Evolutionary conservation across 441 rosid species (phyloP).

Genomic region (Francoa sonchifolia): DNA sequence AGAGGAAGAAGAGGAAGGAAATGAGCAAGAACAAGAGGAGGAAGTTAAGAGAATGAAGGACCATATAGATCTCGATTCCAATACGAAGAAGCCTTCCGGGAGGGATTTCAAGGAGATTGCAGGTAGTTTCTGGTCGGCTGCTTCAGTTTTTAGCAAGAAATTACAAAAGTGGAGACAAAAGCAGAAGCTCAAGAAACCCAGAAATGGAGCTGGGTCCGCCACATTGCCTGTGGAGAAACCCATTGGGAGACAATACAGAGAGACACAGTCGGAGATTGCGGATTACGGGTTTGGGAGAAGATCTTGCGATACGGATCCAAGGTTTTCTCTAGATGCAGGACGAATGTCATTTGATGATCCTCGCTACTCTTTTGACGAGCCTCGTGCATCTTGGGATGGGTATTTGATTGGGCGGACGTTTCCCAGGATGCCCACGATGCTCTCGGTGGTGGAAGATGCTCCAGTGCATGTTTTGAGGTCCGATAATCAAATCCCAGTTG

Average conservation of each 20-base stretch:
- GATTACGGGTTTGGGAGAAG: slow-evolving; percentile 95
- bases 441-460: slow-evolving; percentile 83
- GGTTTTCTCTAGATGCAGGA: slow-evolving; percentile 86
- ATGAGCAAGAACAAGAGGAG: slow-evolving; percentile 31
- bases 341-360: slow-evolving; percentile 79
- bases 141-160: slow-evolving; percentile 91
- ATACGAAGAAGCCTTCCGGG: slow-evolving; percentile 59
- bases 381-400: slow-evolving; percentile 96
- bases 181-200: slow-evolving; percentile 78
- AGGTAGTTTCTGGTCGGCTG: slow-evolving; percentile 95
- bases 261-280: slow-evolving; percentile 96
- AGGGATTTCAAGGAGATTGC: slow-evolving; percentile 60
- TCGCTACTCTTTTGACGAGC: slow-evolving; percentile 85
- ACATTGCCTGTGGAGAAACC: slow-evolving; percentile 94
- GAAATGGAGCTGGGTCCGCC: slow-evolving; percentile 53
- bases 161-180: slow-evolving; percentile 92
- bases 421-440: slow-evolving; percentile 72
- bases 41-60: slow-evolving; percentile 81
- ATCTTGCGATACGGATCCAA: slow-evolving; percentile 96
- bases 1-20: slow-evolving; percentile 35
- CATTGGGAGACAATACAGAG: slow-evolving; percentile 75
- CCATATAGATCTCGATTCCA: slow-evolving; percentile 85
- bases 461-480: slow-evolving; percentile 57
- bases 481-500: slow-evolving; percentile 86
- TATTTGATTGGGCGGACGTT: slow-evolving; percentile 59